Base-by-base conservation (phyloP, 73 alveolate species). In the Stentor roeselii region DNA sequence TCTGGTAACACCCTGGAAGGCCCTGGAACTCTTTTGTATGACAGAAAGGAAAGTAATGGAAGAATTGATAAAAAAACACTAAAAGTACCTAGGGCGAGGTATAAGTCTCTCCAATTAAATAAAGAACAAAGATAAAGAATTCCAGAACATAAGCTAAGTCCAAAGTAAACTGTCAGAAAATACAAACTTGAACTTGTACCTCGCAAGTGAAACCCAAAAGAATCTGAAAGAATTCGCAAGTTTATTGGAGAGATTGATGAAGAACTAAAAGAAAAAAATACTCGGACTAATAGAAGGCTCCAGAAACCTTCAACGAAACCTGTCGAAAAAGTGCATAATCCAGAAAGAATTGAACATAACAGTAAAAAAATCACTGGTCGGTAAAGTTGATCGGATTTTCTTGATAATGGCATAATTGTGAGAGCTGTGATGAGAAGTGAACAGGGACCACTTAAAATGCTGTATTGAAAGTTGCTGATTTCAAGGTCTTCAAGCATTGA, bases 401-500 rank as follows among this genome's bases (percentile, higher is more conserved):
- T 21, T 0, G 41, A 21, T 21, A 34, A 21, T 1, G 80, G 80
- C 41, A 67, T 27, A 0, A 67, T 21, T 14, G 21, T 21, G 0
- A 67, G 0, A 0, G 80, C 80, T 27, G 15, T 67, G 14, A 67
- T 32, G 27, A 67, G 34, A 27, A 67, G 37, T 11, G 34, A 27
- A 27, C 42, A 14, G 21, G 80, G 80, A 1, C 80, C 80, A 67
- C 80, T 67, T 40, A 67, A 67, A 30, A 67, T 27, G 11, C 80
- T 32, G 41, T 67, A 67, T 34, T 67, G 42, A n/a, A 14, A 67
- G n/a, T 21, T 1, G 0, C 27, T 21, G 37, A 32, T 67, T 14
- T 67, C 41, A 15, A 40, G 21, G 41, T 67, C 80, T 1, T 67
- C 80, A 21, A 67, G 80, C 80, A 67, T 67, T 2, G 80, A 67